Percentiles rank a stretch among this genome's conserved stretches.
These are phyloP conservation scores for bread wheat (Triticum aestivum) DNA, from an alignment of 176 grass and related monocot species.

Conservation along the genomic window DNA sequence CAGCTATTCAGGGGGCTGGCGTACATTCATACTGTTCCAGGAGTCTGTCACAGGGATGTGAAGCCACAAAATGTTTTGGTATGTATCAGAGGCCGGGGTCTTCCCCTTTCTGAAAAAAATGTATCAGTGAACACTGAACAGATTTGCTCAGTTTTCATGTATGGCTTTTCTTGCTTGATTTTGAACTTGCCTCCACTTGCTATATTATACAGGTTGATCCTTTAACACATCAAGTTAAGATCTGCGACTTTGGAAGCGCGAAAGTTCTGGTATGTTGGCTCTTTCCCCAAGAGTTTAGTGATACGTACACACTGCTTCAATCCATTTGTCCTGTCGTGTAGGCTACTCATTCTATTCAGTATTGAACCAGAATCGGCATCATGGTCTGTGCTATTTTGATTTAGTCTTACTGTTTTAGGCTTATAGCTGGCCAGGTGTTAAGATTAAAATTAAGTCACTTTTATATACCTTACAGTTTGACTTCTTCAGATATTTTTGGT, in stretches of 20 bases:
- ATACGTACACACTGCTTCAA: neutral
- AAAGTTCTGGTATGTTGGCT: constrained; percentile 59
- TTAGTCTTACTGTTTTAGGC: neutral
- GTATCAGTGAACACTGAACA: neutral
- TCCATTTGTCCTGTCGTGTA: neutral
- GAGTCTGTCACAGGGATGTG: constrained; percentile 94
- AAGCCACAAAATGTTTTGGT: constrained; percentile 88
- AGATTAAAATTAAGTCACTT: constrained; percentile 16
- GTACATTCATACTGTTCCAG: constrained; percentile 95
- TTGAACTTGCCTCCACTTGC: neutral
- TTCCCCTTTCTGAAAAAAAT: no score
- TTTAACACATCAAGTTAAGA: constrained; percentile 61
- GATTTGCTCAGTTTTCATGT: neutral
- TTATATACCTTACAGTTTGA: neutral
- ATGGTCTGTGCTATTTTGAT: neutral
- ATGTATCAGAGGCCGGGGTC: neutral
- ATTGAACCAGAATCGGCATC: neutral
- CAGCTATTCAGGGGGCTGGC: constrained; percentile 66
- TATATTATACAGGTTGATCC: constrained; percentile 54
- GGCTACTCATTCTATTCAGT: neutral
- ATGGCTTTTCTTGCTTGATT: neutral
- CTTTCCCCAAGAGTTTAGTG: neutral
- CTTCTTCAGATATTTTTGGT: neutral
- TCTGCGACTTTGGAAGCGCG: constrained; percentile 79
- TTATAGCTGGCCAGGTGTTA: neutral